Evolutionary conservation across 305 asterid genomes (phyloP).

Genomic region (Plantago lanceolata): DNA sequence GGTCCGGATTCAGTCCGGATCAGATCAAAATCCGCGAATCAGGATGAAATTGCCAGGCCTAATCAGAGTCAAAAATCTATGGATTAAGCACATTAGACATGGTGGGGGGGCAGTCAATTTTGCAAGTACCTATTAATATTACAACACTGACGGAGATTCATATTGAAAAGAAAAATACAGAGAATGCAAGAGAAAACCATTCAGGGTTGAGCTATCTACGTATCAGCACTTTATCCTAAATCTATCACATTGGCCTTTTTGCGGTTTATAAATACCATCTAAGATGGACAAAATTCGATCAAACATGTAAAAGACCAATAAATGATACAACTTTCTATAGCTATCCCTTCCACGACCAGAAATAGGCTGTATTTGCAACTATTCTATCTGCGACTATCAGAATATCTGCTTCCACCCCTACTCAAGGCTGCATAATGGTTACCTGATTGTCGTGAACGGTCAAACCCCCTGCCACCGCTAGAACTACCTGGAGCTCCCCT

Average conservation of each 20-base stretch:
- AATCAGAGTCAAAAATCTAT: too few relatives aligned
- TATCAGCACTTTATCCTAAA: neutral
- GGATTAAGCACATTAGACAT: too few relatives aligned
- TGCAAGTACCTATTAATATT: neutral
- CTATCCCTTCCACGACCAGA: slow-evolving; percentile 24
- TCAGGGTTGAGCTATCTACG: slow-evolving; percentile 17
- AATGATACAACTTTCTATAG: slow-evolving; percentile 6
- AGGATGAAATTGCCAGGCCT: too few relatives aligned
- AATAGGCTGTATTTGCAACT: neutral
- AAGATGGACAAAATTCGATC: slow-evolving; percentile 4
- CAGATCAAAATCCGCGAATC: too few relatives aligned
- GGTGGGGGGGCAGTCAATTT: too few relatives aligned
- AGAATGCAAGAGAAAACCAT: slow-evolving; percentile 5
- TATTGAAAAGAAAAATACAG: neutral
- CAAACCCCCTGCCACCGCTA: slow-evolving; percentile 46
- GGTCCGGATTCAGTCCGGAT: too few relatives aligned
- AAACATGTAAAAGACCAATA: slow-evolving; percentile 13
- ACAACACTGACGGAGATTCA: neutral
- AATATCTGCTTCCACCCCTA: slow-evolving; percentile 56
- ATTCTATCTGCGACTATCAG: slow-evolving; percentile 43
- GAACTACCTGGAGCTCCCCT: slow-evolving; percentile 37
- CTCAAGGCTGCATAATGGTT: slow-evolving; percentile 59
- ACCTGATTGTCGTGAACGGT: slow-evolving; percentile 42
- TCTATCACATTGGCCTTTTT: neutral
- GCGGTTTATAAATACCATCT: neutral